Conservation (phyloP, 1,139 yeast species). For the Zygosaccharomyces pseudobailii region DNA sequence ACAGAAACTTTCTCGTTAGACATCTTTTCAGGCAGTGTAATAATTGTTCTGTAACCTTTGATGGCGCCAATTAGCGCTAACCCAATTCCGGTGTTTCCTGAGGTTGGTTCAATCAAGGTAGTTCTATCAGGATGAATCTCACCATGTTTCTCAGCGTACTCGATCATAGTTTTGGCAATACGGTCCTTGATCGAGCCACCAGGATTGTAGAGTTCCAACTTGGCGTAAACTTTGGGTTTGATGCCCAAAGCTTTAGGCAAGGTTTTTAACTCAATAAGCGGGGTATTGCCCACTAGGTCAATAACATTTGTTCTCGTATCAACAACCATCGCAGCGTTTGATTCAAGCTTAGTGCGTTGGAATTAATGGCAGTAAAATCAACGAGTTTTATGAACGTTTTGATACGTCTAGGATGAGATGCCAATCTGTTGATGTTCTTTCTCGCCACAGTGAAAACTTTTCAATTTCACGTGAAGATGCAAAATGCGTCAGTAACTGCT, state of each 20-base stretch:
- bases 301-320: constrained; percentile 31
- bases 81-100: constrained; percentile 89
- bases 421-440: background rate
- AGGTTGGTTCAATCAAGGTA: constrained; percentile 84
- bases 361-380: background rate
- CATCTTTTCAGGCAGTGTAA: constrained; percentile 90
- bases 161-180: constrained; percentile 82
- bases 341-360: background rate
- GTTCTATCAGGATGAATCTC: constrained; percentile 72
- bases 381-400: background rate
- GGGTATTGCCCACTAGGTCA: constrained; percentile 67
- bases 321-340: constrained; percentile 4
- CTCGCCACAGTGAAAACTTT: constrained; percentile 4
- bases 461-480: constrained; percentile 1
- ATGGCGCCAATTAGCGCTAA: constrained; percentile 84
- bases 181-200: constrained; percentile 97
- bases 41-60: constrained; percentile 80
- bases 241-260: constrained; percentile 75
- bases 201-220: constrained; percentile 80
- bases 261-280: constrained; percentile 66
- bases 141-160: constrained; percentile 77
- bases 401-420: background rate
- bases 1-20: constrained; percentile 87
- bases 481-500: background rate
- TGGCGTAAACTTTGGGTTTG: constrained; percentile 80